These are phyloP conservation scores for Thermochaetoides thermophila DNA, from an alignment of 495 filamentous ascomycete species.

Conservation along the genomic window DNA sequence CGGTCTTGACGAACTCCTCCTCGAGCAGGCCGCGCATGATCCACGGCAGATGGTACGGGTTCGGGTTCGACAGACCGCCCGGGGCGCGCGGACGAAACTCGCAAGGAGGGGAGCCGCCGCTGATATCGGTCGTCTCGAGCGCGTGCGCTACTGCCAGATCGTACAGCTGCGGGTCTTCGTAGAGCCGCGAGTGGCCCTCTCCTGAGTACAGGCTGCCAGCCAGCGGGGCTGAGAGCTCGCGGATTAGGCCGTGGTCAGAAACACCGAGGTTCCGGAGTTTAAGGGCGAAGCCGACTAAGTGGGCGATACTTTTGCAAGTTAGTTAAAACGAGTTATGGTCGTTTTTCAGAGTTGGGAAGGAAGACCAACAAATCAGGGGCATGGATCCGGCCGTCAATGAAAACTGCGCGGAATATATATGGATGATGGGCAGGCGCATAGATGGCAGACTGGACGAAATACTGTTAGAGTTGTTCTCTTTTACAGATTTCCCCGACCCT, in stretches of 20 bases:
- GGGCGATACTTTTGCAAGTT: constrained; percentile 52
- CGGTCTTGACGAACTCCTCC: constrained; percentile 76
- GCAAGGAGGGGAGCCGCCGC: constrained; percentile 23
- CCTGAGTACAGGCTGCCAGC: constrained; percentile 84
- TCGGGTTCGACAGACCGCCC: constrained; percentile 27
- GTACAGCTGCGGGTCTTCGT: constrained; percentile 83
- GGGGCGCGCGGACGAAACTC: constrained; percentile 14
- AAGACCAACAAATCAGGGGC: constrained; percentile 68
- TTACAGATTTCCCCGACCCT: too few species aligned
- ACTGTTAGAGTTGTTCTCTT: too few species aligned
- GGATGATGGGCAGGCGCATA: constrained; percentile 75
- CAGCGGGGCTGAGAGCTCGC: constrained; percentile 75
- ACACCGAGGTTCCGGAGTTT: constrained; percentile 88
- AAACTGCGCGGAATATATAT: constrained; percentile 84
- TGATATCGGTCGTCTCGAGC: constrained; percentile 60
- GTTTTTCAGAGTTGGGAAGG: too few species aligned
- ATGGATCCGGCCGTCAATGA: constrained; percentile 86
- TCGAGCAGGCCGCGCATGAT: constrained; percentile 86
- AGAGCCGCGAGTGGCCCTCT: constrained; percentile 85
- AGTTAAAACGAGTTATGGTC: too few species aligned
- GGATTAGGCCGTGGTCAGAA: constrained; percentile 81
- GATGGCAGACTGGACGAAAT: constrained; percentile 49
- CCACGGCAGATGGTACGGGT: constrained; percentile 87
- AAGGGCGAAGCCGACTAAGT: constrained; percentile 82
- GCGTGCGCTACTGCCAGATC: constrained; percentile 73